These are phyloP conservation scores for Metschnikowia lunata DNA, from an alignment of 805 yeast species.

Conservation along the genomic window DNA sequence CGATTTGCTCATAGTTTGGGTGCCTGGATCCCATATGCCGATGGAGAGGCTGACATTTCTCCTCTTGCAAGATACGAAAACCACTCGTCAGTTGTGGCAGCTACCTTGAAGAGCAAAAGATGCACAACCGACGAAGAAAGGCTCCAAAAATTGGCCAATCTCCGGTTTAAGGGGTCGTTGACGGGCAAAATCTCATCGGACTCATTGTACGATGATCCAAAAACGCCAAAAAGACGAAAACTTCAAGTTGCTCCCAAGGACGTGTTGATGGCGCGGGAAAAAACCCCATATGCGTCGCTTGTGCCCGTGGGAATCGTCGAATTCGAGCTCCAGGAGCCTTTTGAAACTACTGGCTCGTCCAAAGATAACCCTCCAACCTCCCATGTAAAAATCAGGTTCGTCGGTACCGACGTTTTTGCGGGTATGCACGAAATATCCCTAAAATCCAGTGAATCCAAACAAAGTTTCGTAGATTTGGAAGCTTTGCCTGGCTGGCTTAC, in stretches of 20 bases:
- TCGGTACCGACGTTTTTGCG: conserved; percentile 72
- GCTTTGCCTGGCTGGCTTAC: conserved; percentile 71
- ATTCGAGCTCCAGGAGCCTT: conserved; percentile 37
- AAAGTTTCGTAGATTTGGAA: conserved; percentile 47
- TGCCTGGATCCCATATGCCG: conserved; percentile 71
- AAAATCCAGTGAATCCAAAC: conserved; percentile 20
- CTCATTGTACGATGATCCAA: conserved; percentile 36
- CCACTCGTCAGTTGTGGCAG: conserved; percentile 35
- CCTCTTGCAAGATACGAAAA: conserved; percentile 48
- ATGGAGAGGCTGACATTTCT: conserved; percentile 57
- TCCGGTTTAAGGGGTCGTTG: conserved; percentile 58
- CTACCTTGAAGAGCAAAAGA: conserved; percentile 5
- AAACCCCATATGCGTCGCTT: conserved; percentile 44
- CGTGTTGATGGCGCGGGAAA: background rate
- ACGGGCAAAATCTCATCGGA: conserved; percentile 33
- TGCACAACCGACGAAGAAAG: conserved; percentile 14
- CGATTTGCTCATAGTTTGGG: conserved; percentile 62
- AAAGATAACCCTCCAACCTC: conserved; percentile 12
- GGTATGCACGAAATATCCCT: conserved; percentile 69
- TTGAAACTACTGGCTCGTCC: background rate
- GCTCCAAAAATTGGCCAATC: conserved; percentile 43
- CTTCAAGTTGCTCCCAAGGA: conserved; percentile 1
- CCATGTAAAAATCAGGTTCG: conserved; percentile 37
- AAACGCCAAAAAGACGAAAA: conserved; percentile 19
- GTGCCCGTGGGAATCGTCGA: conserved; percentile 56